Percentiles rank a stretch among this genome's conserved stretches.
These are phyloP conservation scores for Talaromyces wortmannii DNA, from an alignment of 495 filamentous ascomycete genomes.

Conservation along the genomic window DNA sequence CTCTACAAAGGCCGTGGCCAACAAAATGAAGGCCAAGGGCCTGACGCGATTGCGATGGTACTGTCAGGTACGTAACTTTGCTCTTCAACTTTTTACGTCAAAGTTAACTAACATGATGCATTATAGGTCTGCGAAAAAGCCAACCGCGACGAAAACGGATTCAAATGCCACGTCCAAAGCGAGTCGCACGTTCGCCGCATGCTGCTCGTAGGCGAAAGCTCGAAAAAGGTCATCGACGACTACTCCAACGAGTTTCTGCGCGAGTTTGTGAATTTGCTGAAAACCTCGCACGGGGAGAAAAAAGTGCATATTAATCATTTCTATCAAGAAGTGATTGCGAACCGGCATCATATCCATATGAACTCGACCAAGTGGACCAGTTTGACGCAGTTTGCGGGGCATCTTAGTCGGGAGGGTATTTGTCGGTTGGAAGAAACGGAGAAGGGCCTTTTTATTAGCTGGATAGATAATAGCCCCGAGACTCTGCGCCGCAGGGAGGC, in stretches of 20 bases:
- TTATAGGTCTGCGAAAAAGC: neutral
- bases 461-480: slow-evolving; percentile 86
- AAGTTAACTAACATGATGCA: too few species aligned
- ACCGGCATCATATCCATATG: slow-evolving; percentile 72
- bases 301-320: slow-evolving; percentile 79
- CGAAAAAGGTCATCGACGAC: slow-evolving; percentile 69
- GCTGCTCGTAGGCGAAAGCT: slow-evolving; percentile 76
- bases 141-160: slow-evolving; percentile 43
- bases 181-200: slow-evolving; percentile 83
- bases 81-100: too few species aligned
- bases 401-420: slow-evolving; percentile 75
- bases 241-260: slow-evolving; percentile 70
- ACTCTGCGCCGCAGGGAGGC: slow-evolving; percentile 73
- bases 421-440: slow-evolving; percentile 85
- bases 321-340: slow-evolving; percentile 68
- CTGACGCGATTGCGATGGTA: slow-evolving; percentile 83
- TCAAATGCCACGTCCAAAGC: slow-evolving; percentile 65
- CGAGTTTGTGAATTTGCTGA: slow-evolving; percentile 70
- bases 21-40: slow-evolving; percentile 82
- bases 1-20: slow-evolving; percentile 74
- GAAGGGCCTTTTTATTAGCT: slow-evolving; percentile 75
- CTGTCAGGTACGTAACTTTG: slow-evolving; percentile 42
- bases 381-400: slow-evolving; percentile 82
- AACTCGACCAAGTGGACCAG: slow-evolving; percentile 83
- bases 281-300: slow-evolving; percentile 82